These are phyloP conservation scores for Colletotrichum destructivum DNA, from an alignment of 2,329 filamentous ascomycete species.

Conservation along the genomic window DNA sequence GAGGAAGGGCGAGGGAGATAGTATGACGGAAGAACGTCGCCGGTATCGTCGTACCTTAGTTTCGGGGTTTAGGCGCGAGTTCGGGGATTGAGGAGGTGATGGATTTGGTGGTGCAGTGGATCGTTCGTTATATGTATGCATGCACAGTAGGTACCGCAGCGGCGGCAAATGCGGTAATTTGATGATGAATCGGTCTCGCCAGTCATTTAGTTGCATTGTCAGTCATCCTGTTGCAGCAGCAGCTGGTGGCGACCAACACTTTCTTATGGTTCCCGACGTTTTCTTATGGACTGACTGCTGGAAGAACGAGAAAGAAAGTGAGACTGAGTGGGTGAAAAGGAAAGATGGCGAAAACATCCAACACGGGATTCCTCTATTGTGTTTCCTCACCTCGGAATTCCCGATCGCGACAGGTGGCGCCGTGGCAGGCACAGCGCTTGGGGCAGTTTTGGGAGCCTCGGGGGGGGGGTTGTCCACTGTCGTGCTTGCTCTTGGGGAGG, in stretches of 20 bases:
- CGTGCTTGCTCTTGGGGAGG: background rate
- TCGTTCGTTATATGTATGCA: too few species aligned
- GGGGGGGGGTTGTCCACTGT: too few species aligned
- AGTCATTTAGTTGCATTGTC: background rate
- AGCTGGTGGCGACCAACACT: background rate
- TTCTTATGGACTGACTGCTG: background rate
- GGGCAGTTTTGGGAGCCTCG: too few species aligned
- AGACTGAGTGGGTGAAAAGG: too few species aligned
- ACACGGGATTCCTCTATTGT: background rate
- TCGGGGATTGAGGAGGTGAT: constrained; percentile 29
- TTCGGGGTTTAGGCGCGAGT: constrained; percentile 37
- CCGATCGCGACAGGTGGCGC: constrained; percentile 5
- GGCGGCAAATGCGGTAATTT: background rate
- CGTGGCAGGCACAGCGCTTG: background rate
- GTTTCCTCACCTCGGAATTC: constrained; percentile 7
- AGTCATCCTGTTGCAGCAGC: background rate
- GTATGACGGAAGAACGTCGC: constrained; percentile 30
- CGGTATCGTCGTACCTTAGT: constrained; percentile 28
- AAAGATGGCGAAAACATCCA: too few species aligned
- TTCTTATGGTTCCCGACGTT: background rate
- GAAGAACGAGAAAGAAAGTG: too few species aligned
- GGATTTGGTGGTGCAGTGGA: constrained; percentile 5
- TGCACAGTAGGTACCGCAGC: background rate
- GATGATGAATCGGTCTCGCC: background rate
- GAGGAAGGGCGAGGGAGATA: constrained; percentile 11